These are phyloP conservation scores for Sicyos edulis DNA, from an alignment of 306 rosid genomes.

Conservation along the genomic window DNA sequence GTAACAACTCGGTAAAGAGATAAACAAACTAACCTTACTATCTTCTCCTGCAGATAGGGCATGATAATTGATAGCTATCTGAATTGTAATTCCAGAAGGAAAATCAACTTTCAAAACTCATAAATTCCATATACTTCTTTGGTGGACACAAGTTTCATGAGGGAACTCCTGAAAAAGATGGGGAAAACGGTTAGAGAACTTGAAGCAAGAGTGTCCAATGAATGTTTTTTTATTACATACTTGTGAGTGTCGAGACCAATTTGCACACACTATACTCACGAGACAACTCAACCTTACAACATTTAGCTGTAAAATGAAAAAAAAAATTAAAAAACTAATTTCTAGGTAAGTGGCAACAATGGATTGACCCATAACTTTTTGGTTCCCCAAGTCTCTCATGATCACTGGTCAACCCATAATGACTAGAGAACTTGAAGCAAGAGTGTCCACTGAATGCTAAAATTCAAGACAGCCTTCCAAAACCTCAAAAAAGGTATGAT, in stretches of 20 bases:
- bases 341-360: too few relatives aligned
- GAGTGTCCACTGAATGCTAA: background rate
- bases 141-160: background rate
- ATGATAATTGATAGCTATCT: constrained; percentile 11
- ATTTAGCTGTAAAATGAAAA: too few relatives aligned
- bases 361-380: too few relatives aligned
- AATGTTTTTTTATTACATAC: too few relatives aligned
- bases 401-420: too few relatives aligned
- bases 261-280: too few relatives aligned
- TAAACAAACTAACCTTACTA: constrained; percentile 17
- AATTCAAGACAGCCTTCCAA: background rate
- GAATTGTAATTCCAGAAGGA: too few relatives aligned
- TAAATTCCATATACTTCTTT: background rate
- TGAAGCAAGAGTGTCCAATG: background rate
- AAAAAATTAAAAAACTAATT: too few relatives aligned
- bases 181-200: constrained; percentile 2
- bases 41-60: constrained; percentile 19
- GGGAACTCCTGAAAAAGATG: constrained; percentile 10
- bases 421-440: background rate
- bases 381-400: too few relatives aligned
- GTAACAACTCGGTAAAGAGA: background rate
- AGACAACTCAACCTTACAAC: too few relatives aligned
- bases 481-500: background rate
- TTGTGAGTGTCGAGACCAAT: too few relatives aligned
- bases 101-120: background rate